Percentiles rank a stretch among this genome's conserved stretches.
Conservation (phyloP, 352 stramenopile genomes). For the Globisporangium carolinianum region DNA sequence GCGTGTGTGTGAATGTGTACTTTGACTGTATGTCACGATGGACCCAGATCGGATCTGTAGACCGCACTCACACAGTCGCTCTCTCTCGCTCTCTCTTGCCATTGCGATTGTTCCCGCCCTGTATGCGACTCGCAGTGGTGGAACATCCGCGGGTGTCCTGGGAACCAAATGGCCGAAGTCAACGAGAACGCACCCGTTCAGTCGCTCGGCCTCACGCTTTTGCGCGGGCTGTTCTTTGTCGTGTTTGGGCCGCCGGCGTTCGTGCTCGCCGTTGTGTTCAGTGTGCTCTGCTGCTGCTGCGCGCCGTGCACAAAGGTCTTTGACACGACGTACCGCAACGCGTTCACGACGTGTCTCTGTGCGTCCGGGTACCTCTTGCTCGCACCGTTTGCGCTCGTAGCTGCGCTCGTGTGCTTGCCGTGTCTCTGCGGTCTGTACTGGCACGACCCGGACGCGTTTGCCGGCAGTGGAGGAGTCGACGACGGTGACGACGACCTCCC, state of each 20-base stretch:
- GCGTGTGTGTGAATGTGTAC: neutral
- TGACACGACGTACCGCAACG: slow-evolving; percentile 37
- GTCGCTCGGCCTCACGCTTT: slow-evolving; percentile 23
- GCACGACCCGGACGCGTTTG: slow-evolving; percentile 9
- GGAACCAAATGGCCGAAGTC: slow-evolving; percentile 63
- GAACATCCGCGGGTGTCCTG: slow-evolving; percentile 66
- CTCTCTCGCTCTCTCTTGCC: neutral
- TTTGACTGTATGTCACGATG: neutral
- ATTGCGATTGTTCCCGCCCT: neutral
- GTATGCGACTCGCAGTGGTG: slow-evolving; percentile 41
- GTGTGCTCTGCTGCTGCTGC: slow-evolving; percentile 58
- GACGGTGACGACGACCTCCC: neutral
- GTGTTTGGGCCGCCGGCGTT: slow-evolving; percentile 61
- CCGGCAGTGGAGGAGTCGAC: neutral
- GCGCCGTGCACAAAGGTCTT: slow-evolving; percentile 41
- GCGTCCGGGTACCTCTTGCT: slow-evolving; percentile 49
- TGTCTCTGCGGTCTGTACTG: slow-evolving; percentile 15
- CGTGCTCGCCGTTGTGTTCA: slow-evolving; percentile 46
- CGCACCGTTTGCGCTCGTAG: slow-evolving; percentile 25
- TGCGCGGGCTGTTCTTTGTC: slow-evolving; percentile 53
- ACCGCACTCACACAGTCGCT: neutral
- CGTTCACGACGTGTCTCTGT: slow-evolving; percentile 63
- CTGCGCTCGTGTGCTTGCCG: slow-evolving; percentile 16
- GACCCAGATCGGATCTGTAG: neutral
- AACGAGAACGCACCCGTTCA: slow-evolving; percentile 35